Evolutionary conservation across 2,329 filamentous ascomycete genomes (phyloP).

Genomic region (Aspergillus melleus): DNA sequence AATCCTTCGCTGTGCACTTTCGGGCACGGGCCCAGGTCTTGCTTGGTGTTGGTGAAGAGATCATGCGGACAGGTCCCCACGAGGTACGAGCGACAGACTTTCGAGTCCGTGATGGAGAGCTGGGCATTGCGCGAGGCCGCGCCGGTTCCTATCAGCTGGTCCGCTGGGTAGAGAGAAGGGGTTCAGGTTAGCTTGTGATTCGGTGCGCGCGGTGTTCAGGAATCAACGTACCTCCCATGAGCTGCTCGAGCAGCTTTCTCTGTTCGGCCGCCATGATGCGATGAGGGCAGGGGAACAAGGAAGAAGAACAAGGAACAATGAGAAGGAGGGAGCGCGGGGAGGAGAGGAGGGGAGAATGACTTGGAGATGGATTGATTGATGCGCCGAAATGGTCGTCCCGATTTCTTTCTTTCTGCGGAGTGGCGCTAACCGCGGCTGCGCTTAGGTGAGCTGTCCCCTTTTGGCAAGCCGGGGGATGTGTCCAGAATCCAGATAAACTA

Average conservation of each 20-base stretch:
- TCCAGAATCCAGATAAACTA: no score
- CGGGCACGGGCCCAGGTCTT: slow-evolving; percentile 87
- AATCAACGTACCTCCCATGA: slow-evolving; percentile 57
- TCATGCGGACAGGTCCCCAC: slow-evolving; percentile 95
- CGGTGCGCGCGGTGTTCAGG: slow-evolving; percentile 6
- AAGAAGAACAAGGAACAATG: not conserved
- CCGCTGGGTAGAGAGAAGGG: slow-evolving; percentile 34
- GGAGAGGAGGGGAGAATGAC: slow-evolving; percentile 2
- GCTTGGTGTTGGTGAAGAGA: slow-evolving; percentile 99
- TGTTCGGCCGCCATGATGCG: slow-evolving; percentile 87
- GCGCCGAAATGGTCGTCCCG: slow-evolving; percentile 4
- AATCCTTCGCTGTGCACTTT: slow-evolving; percentile 86
- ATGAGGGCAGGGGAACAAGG: not conserved
- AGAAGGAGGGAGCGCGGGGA: not conserved
- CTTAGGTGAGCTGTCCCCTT: slow-evolving; percentile 14
- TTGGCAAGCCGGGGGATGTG: not conserved
- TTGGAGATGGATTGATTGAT: slow-evolving; percentile 5
- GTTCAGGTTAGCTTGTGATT: slow-evolving; percentile 27
- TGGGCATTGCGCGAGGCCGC: slow-evolving; percentile 73
- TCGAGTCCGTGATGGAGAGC: slow-evolving; percentile 84
- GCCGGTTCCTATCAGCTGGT: slow-evolving; percentile 76
- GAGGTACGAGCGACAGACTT: slow-evolving; percentile 92
- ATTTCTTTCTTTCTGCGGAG: slow-evolving; percentile 14
- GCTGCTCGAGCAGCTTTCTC: slow-evolving; percentile 96
- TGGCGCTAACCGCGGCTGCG: slow-evolving; percentile 31